phyloP scores from a whole-genome alignment of 2,329 filamentous ascomycete species.

The Neofusicoccum parvum region DNA sequence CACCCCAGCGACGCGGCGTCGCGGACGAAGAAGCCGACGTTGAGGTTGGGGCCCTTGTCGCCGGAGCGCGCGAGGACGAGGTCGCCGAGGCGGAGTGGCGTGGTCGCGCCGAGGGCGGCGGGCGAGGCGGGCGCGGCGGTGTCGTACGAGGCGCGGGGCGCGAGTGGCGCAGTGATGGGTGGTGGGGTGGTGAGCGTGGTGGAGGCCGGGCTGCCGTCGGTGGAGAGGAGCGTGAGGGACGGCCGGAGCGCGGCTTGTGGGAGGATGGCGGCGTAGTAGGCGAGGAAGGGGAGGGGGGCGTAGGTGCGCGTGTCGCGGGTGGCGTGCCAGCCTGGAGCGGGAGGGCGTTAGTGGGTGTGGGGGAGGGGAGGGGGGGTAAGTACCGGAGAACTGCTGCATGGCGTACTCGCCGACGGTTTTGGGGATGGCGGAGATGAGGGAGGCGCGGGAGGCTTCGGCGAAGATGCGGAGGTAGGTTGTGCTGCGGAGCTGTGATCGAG shows the following conservation, averaged over 20 bases:
- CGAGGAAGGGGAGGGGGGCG: conserved; percentile 34
- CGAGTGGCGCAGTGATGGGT: conserved; percentile 21
- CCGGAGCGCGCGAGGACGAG: conserved; percentile 47
- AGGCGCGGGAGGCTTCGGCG: conserved; percentile 30
- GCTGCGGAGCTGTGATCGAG: conserved; percentile 32
- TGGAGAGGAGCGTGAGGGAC: conserved; percentile 27
- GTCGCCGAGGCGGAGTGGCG: conserved; percentile 43
- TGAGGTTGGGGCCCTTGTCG: conserved; percentile 42
- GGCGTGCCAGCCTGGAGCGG: conserved; percentile 26
- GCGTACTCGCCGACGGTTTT: background rate
- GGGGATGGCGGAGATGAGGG: conserved; percentile 26
- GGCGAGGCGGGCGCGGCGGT: conserved; percentile 27
- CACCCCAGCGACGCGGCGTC: conserved; percentile 26
- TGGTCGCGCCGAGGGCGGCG: conserved; percentile 29
- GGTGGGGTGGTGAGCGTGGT: background rate
- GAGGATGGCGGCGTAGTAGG: conserved; percentile 31
- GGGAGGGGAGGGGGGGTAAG: background rate
- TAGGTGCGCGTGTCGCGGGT: conserved; percentile 34
- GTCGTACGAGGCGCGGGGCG: conserved; percentile 32
- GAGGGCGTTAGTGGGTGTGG: background rate
- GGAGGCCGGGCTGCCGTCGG: conserved; percentile 25
- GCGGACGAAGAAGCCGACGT: conserved; percentile 40
- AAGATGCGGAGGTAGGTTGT: conserved; percentile 38
- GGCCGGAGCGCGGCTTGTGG: background rate
- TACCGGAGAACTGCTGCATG: background rate